These are phyloP conservation scores for Lactarius evosmus DNA, from an alignment of 768 basidiomycete genomes.

Conservation along the genomic window DNA sequence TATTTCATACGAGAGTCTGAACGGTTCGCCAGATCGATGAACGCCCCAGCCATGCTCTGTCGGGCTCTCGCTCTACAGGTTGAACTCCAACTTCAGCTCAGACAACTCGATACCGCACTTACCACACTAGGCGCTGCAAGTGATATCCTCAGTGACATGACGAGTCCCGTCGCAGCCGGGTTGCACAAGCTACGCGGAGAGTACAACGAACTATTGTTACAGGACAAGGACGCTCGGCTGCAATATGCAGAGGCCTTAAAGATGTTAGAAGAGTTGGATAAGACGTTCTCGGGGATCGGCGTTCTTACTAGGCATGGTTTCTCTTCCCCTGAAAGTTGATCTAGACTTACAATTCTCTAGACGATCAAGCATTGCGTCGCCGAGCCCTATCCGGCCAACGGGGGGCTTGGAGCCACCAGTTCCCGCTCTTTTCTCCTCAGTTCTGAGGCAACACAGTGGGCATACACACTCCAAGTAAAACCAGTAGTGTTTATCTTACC, in stretches of 20 bases:
- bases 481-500: constrained; percentile 15
- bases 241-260: constrained; percentile 54
- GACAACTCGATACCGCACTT: constrained; percentile 54
- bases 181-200: constrained; percentile 55
- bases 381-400: constrained; percentile 5
- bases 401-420: constrained; percentile 46
- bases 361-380: constrained; percentile 22
- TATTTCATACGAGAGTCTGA: constrained; percentile 78
- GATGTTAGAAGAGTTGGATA: constrained; percentile 62
- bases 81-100: constrained; percentile 67
- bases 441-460: constrained; percentile 70
- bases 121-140: constrained; percentile 51
- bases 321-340: constrained; percentile 23
- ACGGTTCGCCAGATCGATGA: constrained; percentile 67
- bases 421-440: constrained; percentile 56
- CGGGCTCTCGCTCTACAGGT: constrained; percentile 65
- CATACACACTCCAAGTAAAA: constrained; percentile 12
- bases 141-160: constrained; percentile 43
- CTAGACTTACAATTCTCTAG: constrained; percentile 11
- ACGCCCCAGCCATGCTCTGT: constrained; percentile 59
- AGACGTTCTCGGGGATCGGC: constrained; percentile 52
- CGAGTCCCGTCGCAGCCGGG: constrained; percentile 57
- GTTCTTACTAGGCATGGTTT: constrained; percentile 42
- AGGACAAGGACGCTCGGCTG: constrained; percentile 46
- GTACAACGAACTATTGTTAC: constrained; percentile 43